Percentiles rank a stretch among this genome's conserved stretches.
Evolutionary conservation across 768 basidiomycete species (phyloP).

Genomic region (Boletus coccyginus): DNA sequence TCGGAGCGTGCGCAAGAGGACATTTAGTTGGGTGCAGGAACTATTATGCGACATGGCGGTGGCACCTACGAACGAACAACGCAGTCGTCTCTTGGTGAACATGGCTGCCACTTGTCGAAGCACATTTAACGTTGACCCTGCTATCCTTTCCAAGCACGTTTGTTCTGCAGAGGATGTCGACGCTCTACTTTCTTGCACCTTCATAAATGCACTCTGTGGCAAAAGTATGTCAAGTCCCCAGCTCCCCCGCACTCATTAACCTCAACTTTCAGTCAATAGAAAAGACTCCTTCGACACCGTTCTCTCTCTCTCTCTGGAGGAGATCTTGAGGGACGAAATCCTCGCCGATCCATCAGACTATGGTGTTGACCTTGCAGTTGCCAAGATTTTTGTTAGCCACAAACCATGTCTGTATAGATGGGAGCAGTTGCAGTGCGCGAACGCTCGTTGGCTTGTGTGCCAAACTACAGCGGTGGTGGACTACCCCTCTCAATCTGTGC

Average conservation of each 20-base stretch:
- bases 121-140: not conserved
- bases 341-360: not conserved
- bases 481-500: not conserved
- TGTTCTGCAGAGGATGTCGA: not conserved
- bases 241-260: too few species aligned
- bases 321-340: not conserved
- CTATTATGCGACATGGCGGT: not conserved
- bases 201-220: too few species aligned
- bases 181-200: not conserved
- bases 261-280: too few species aligned
- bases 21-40: not conserved
- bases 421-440: not conserved
- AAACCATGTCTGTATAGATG: not conserved
- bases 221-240: too few species aligned
- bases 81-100: not conserved
- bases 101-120: not conserved
- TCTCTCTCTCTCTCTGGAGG: not conserved
- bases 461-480: not conserved
- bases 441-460: not conserved
- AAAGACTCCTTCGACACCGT: too few species aligned
- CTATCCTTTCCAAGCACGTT: not conserved
- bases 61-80: not conserved
- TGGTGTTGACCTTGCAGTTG: not conserved
- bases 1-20: not conserved
- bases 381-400: not conserved